phyloP scores from a whole-genome alignment of 2,329 filamentous ascomycete genomes.

The Ophiocordyceps unilateralis region DNA sequence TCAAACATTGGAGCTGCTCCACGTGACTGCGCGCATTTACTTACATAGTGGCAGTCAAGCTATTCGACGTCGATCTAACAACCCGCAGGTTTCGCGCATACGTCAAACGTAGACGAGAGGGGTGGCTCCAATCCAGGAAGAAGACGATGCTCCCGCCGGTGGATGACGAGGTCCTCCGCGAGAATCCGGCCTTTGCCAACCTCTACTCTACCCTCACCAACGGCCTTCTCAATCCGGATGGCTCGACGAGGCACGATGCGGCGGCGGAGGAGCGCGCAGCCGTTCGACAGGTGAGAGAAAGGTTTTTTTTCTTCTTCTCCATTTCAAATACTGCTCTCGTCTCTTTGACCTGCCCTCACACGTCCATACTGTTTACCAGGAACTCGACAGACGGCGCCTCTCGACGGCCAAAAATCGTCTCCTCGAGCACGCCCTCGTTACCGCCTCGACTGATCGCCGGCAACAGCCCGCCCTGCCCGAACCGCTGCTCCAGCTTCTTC shows the following conservation, averaged over 20 bases:
- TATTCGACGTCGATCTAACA: no score
- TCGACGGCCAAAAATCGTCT: constrained; percentile 31
- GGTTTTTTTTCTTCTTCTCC: neutral
- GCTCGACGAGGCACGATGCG: constrained; percentile 36
- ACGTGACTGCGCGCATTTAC: neutral
- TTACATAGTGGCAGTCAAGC: no score
- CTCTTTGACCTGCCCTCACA: no score
- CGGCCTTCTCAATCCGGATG: constrained; percentile 37
- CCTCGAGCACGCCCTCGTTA: constrained; percentile 30
- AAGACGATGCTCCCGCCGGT: constrained; percentile 38
- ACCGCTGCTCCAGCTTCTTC: constrained; percentile 33
- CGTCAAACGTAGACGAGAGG: no score
- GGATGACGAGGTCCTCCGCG: constrained; percentile 33
- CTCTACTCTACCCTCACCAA: constrained; percentile 38
- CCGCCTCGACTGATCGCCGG: constrained; percentile 18
- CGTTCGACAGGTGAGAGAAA: constrained; percentile 26
- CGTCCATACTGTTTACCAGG: constrained; percentile 14
- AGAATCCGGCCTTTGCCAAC: constrained; percentile 42
- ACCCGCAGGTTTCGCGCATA: no score
- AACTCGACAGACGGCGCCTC: constrained; percentile 30
- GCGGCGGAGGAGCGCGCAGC: constrained; percentile 30
- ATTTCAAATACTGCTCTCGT: neutral
- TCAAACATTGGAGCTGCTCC: neutral
- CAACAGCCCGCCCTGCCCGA: constrained; percentile 16
- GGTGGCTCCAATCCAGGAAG: no score